These are phyloP conservation scores for Cucumis sativus DNA, from an alignment of 306 rosid genomes.

Conservation along the genomic window DNA sequence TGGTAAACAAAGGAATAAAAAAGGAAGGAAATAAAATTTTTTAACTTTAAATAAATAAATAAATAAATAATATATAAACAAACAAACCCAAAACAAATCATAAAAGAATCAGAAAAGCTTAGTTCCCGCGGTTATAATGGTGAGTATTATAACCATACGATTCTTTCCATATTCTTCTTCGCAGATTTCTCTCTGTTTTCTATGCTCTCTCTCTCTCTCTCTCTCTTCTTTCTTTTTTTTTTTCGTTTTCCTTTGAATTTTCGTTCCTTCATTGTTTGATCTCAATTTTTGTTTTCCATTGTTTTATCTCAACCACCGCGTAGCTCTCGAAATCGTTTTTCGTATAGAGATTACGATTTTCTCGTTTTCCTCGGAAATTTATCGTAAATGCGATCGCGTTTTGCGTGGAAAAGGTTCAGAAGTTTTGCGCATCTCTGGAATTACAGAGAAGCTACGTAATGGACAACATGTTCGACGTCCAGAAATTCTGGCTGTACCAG, in stretches of 20 bases:
- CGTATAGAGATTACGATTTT: neutral
- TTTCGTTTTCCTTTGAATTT: constrained; percentile 13
- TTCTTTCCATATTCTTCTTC: constrained; percentile 14
- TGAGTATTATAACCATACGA: neutral
- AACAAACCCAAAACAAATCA: neutral
- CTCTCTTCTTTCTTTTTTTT: too few species aligned
- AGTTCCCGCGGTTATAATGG: constrained; percentile 7
- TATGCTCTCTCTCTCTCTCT: constrained; percentile 1
- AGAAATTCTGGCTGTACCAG: constrained; percentile 92
- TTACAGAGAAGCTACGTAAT: neutral
- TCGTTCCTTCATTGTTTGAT: neutral
- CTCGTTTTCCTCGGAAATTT: neutral
- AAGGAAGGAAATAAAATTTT: neutral
- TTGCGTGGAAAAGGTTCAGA: constrained; percentile 2
- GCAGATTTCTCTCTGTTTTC: constrained; percentile 19
- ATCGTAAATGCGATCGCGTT: neutral
- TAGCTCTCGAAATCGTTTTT: neutral
- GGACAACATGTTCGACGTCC: constrained; percentile 33
- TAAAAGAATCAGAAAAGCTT: neutral
- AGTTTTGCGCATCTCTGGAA: neutral
- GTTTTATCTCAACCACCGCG: neutral
- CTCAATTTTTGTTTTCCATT: neutral
- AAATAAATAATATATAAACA: neutral
- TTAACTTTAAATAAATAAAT: neutral
- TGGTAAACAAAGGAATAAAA: neutral